Percentiles rank a stretch among this genome's conserved stretches.
Evolutionary conservation across 2,329 filamentous ascomycete genomes (phyloP).

Genomic region (Botryosphaeria dothidea): DNA sequence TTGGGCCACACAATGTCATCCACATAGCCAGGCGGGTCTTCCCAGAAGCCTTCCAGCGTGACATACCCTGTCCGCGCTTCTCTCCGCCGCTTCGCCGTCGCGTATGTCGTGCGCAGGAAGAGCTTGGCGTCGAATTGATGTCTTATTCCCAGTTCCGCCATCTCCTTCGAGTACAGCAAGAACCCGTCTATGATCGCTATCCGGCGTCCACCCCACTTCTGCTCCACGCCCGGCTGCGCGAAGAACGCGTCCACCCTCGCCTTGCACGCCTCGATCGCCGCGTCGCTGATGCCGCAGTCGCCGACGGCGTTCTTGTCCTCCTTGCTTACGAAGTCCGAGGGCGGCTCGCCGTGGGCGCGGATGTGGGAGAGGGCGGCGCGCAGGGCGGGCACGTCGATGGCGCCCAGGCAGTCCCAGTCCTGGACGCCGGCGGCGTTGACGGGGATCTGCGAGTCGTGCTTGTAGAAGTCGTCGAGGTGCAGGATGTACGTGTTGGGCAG

Average conservation of each 20-base stretch:
- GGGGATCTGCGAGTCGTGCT: slow-evolving; percentile 68
- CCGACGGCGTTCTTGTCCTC: slow-evolving; percentile 59
- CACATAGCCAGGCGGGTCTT: slow-evolving; percentile 90
- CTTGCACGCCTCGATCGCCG: slow-evolving; percentile 41
- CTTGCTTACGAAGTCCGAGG: slow-evolving; percentile 54
- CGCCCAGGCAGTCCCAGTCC: slow-evolving; percentile 90
- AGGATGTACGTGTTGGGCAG: slow-evolving; percentile 76
- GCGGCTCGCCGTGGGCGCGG: slow-evolving; percentile 64
- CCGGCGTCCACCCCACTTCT: slow-evolving; percentile 33
- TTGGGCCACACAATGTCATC: slow-evolving; percentile 96
- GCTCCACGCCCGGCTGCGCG: neutral
- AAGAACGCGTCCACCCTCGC: slow-evolving; percentile 21
- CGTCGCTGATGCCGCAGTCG: slow-evolving; percentile 38
- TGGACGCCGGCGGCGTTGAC: slow-evolving; percentile 54
- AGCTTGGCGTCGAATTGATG: slow-evolving; percentile 71
- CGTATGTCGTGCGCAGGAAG: slow-evolving; percentile 69
- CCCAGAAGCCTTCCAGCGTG: slow-evolving; percentile 85
- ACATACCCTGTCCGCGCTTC: slow-evolving; percentile 75
- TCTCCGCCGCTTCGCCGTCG: slow-evolving; percentile 63
- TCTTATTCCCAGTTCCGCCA: slow-evolving; percentile 48
- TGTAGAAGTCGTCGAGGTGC: slow-evolving; percentile 96
- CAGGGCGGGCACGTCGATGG: slow-evolving; percentile 72
- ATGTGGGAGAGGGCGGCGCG: slow-evolving; percentile 69
- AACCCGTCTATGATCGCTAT: slow-evolving; percentile 87
- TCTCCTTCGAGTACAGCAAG: slow-evolving; percentile 69